A percentile compares a stretch with the other conserved stretches of the same genome.
These are phyloP conservation scores for Gliomastix tumulicola DNA, from an alignment of 2,329 filamentous ascomycete genomes.

Conservation along the genomic window DNA sequence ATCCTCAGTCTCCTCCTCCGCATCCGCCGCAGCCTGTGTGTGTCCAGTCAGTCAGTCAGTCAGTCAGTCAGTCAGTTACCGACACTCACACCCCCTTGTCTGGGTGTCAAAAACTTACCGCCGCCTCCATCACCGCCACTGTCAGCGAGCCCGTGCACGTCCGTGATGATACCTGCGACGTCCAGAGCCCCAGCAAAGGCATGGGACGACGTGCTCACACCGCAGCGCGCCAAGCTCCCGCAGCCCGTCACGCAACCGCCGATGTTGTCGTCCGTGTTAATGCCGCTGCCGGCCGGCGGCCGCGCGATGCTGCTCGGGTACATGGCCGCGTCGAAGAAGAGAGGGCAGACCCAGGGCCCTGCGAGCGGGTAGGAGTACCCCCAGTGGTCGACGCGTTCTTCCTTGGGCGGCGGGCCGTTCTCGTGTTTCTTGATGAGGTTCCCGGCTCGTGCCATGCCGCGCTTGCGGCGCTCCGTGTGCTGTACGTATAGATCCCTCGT, in stretches of 20 bases:
- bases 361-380: neutral
- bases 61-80: too few species aligned
- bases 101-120: too few species aligned
- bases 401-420: neutral
- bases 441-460: neutral
- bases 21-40: too few species aligned
- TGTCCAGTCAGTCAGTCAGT: too few species aligned
- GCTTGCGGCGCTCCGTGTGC: neutral
- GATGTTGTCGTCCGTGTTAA: neutral
- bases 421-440: neutral
- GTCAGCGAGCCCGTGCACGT: constrained; percentile 28
- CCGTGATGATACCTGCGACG: constrained; percentile 27
- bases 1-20: too few species aligned
- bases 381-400: neutral
- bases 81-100: too few species aligned
- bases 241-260: neutral
- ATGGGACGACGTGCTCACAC: too few species aligned
- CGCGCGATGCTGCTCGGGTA: neutral
- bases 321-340: neutral
- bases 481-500: too few species aligned
- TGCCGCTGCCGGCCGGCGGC: neutral
- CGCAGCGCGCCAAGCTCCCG: too few species aligned
- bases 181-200: constrained; percentile 24
- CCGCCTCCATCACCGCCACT: too few species aligned
- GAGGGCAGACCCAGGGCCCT: neutral